Evolutionary conservation across 1,284 basidiomycete genomes (phyloP), one percentile per base, ranked within the genome.

Genomic region (Cutaneotrichosporon mucoides): DNA sequence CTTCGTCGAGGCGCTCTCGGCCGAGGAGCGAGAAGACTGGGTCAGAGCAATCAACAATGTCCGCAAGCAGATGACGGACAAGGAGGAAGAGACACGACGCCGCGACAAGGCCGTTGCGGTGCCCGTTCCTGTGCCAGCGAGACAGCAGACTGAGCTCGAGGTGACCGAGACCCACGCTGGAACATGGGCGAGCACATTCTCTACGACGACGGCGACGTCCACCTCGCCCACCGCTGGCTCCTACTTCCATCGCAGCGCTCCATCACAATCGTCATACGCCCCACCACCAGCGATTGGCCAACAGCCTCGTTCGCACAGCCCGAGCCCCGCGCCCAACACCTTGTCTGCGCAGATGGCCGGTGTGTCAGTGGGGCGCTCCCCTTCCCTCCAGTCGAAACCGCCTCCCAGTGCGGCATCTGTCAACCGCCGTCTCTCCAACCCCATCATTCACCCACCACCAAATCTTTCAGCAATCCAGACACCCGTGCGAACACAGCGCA

Each of bases 1-100:
- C 76, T 96, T 98, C 76, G 84, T 95, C 40, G 88, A 91, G 70
- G 92, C 93, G 0, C 83, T 85, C 38, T 84, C 84, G 4, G 78
- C 82, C 5, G 78, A 80, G 24, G 92, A 95, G 57, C 87, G 90
- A 52, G 83, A 88, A 48, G 84, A 82, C 57, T 99, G 96, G 96
- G 88, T 96, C 43, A 78, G 80, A 15, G 87, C 86, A 4, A 86
- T 98, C 73, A 91, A 91, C 71, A 84, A 86, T 5, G 86, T 89
- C 12, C 84, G 88, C 60, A 84, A 86, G 63, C 82, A 83, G 7
- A 77, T 91, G 37, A 79, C 85, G 61, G 76, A 78, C 44, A 56
- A 64, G 33, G 72, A 76, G 43, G 73, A 76, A 46, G 70, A 69
- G 53, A 53, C 37, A 8, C 54, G 49, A 44, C 56, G 50, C 1